These are phyloP conservation scores for Hygrocybe punicea DNA, from an alignment of 768 basidiomycete genomes.

Conservation along the genomic window DNA sequence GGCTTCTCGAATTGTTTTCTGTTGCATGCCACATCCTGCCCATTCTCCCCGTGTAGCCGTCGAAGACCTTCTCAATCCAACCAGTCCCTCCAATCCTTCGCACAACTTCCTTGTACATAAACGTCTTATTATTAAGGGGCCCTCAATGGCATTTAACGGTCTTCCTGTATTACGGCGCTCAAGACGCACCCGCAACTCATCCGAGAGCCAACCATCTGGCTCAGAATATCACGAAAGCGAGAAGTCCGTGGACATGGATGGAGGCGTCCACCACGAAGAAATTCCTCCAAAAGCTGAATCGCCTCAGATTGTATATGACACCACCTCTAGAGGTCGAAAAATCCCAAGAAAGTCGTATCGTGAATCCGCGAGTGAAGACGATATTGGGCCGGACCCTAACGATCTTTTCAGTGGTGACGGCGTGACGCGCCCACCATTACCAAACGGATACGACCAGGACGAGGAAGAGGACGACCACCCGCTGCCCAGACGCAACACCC, in stretches of 20 bases:
- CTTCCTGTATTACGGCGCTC: slow-evolving; percentile 29
- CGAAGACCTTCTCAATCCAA: neutral
- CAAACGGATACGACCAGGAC: slow-evolving; percentile 25
- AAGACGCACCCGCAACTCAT: slow-evolving; percentile 30
- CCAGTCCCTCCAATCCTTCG: neutral
- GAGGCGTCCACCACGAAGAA: slow-evolving; percentile 23
- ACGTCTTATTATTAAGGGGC: neutral
- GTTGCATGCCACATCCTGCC: too few relatives aligned
- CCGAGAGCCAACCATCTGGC: slow-evolving; percentile 39
- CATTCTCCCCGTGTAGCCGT: too few relatives aligned
- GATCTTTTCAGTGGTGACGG: slow-evolving; percentile 24
- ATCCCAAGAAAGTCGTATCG: slow-evolving; percentile 39
- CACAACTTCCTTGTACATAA: too few relatives aligned
- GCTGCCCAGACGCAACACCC: slow-evolving; percentile 6
- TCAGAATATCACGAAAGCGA: slow-evolving; percentile 52
- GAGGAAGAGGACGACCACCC: slow-evolving; percentile 22
- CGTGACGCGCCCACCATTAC: slow-evolving; percentile 10
- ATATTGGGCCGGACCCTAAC: slow-evolving; percentile 21
- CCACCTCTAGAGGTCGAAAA: slow-evolving; percentile 41
- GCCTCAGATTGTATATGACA: slow-evolving; percentile 20
- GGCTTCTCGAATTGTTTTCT: neutral
- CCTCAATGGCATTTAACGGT: neutral
- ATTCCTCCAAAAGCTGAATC: slow-evolving; percentile 23
- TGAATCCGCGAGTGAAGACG: slow-evolving; percentile 49
- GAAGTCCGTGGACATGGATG: slow-evolving; percentile 37